Evolutionary conservation across 2,329 filamentous ascomycete species (phyloP).

Genomic region (Colletotrichum truncatum): DNA sequence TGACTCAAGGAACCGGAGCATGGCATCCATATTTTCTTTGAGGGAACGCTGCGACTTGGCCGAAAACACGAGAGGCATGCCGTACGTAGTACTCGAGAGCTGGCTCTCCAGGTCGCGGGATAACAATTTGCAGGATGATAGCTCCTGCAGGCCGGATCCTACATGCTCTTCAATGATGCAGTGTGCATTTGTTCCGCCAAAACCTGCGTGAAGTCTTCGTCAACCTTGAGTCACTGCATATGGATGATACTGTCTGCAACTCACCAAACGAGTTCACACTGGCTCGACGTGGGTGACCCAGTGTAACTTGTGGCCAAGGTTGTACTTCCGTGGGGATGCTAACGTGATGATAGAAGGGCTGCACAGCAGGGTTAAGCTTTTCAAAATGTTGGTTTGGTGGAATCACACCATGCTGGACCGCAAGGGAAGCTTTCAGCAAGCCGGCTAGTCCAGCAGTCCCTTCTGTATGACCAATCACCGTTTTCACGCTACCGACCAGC

Average conservation of each 20-base stretch:
- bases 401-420: slow-evolving; percentile 32
- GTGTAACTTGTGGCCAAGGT: neutral
- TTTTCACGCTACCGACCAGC: slow-evolving; percentile 38
- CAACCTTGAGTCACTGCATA: neutral
- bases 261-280: slow-evolving; percentile 46
- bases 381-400: slow-evolving; percentile 42
- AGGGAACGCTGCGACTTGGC: slow-evolving; percentile 1
- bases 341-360: slow-evolving; percentile 33
- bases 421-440: slow-evolving; percentile 35
- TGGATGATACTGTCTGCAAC: neutral
- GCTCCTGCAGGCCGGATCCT: neutral
- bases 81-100: neutral
- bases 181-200: slow-evolving; percentile 18
- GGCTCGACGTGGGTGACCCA: neutral
- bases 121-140: neutral
- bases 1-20: neutral
- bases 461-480: slow-evolving; percentile 39
- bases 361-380: slow-evolving; percentile 37
- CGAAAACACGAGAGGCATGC: slow-evolving; percentile 5
- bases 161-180: slow-evolving; percentile 5
- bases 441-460: slow-evolving; percentile 37
- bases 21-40: neutral
- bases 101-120: neutral
- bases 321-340: slow-evolving; percentile 30
- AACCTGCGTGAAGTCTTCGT: neutral